These are phyloP conservation scores for Nicotiana sylvestris DNA, from an alignment of 257 asterid genomes.

Conservation along the genomic window DNA sequence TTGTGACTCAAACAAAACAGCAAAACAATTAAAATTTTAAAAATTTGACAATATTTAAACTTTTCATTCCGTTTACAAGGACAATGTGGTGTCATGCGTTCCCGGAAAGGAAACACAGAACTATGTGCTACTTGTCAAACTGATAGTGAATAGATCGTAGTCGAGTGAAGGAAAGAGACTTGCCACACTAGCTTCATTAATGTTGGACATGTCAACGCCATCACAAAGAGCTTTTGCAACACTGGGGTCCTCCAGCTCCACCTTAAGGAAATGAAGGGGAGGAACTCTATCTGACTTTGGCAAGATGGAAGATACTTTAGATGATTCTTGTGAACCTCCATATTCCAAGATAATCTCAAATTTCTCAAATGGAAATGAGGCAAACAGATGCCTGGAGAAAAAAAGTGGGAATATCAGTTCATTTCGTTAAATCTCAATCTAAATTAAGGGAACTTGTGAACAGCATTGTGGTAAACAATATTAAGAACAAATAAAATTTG, in stretches of 20 bases:
- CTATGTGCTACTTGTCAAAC: conserved; percentile 7
- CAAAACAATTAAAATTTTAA: background rate
- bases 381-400: conserved; percentile 35
- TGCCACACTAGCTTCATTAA: conserved; percentile 27
- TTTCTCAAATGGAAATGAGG: conserved; percentile 51
- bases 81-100: background rate
- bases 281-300: conserved; percentile 29
- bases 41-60: background rate
- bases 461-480: conserved; percentile 11
- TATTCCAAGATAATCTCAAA: conserved; percentile 58
- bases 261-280: conserved; percentile 51
- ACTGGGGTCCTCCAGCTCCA: conserved; percentile 44
- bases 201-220: conserved; percentile 37
- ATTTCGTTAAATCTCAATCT: conserved; percentile 16
- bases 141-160: background rate
- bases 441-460: background rate
- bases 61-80: background rate
- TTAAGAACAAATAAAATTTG: conserved; percentile 1
- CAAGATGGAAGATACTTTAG: conserved; percentile 44
- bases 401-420: conserved; percentile 18
- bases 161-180: conserved; percentile 20
- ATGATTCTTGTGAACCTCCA: conserved; percentile 51
- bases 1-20: background rate
- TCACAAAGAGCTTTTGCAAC: conserved; percentile 41
- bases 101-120: conserved; percentile 1